Percentiles rank a stretch among this genome's conserved stretches.
Evolutionary conservation across 2,329 filamentous ascomycete genomes (phyloP).

Genomic region (Curvularia sp.): DNA sequence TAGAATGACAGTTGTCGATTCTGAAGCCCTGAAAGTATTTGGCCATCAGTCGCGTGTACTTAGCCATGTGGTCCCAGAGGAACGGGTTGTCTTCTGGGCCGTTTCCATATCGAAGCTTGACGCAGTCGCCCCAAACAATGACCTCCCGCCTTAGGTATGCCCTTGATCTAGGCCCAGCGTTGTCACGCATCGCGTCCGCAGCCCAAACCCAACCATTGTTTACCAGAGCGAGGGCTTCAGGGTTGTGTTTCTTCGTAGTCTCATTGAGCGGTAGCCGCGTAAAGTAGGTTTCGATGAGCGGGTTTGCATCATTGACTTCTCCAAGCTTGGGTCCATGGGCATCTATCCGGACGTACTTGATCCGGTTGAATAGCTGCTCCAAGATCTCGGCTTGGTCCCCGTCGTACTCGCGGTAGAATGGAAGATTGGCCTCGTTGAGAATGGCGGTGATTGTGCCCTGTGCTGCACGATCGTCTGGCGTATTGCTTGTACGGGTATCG

Average conservation of each 20-base stretch:
- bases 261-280: slow-evolving; percentile 84
- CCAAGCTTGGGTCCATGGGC: slow-evolving; percentile 88
- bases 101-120: slow-evolving; percentile 90
- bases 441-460: slow-evolving; percentile 65
- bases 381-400: slow-evolving; percentile 80
- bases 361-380: slow-evolving; percentile 90
- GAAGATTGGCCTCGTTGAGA: slow-evolving; percentile 83
- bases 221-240: slow-evolving; percentile 79
- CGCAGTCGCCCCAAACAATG: slow-evolving; percentile 98
- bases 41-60: slow-evolving; percentile 89
- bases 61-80: slow-evolving; percentile 94
- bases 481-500: slow-evolving; percentile 59
- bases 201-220: slow-evolving; percentile 99
- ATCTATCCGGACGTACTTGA: slow-evolving; percentile 94
- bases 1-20: slow-evolving; percentile 98
- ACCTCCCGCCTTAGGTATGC: slow-evolving; percentile 97
- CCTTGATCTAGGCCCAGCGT: slow-evolving; percentile 85
- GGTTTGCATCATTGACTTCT: slow-evolving; percentile 75
- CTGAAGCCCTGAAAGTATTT: slow-evolving; percentile 95
- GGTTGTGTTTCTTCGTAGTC: slow-evolving; percentile 76
- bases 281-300: slow-evolving; percentile 93
- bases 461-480: slow-evolving; percentile 60
- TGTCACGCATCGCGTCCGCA: slow-evolving; percentile 90
- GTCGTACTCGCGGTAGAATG: slow-evolving; percentile 93
- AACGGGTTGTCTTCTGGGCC: slow-evolving; percentile 85